Conservation (phyloP, 306 rosid species). For the Quercus wislizeni region DNA sequence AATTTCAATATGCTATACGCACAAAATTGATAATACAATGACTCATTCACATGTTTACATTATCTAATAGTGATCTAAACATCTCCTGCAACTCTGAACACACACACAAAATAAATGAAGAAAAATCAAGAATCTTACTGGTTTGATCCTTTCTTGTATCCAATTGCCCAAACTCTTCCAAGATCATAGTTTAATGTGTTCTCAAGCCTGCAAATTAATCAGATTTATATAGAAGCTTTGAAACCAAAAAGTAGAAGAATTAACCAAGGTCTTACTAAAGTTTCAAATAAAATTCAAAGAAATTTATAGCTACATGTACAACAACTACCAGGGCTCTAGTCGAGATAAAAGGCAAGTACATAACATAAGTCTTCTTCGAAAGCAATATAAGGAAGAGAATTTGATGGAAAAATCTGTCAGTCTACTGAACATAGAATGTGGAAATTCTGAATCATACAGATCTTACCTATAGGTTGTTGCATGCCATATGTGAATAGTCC, state of each 20-base stretch:
- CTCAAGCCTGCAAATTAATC: conserved; percentile 26
- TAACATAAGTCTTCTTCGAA: too few relatives aligned
- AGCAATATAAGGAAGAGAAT: too few relatives aligned
- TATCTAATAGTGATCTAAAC: background rate
- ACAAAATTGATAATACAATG: background rate
- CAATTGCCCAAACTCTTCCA: conserved; percentile 42
- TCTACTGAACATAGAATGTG: background rate
- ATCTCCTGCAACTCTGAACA: background rate
- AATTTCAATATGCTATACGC: too few relatives aligned
- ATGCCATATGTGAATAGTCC: conserved; percentile 27
- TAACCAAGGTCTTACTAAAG: background rate
- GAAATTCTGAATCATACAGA: background rate
- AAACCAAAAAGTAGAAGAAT: background rate
- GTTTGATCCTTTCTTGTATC: conserved; percentile 26
- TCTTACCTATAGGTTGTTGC: conserved; percentile 26
- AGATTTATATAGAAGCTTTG: background rate
- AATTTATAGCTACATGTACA: too few relatives aligned
- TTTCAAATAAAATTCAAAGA: background rate
- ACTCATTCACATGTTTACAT: background rate
- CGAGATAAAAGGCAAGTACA: too few relatives aligned
- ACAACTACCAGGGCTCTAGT: background rate
- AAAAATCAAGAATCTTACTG: conserved; percentile 21
- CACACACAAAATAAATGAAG: background rate
- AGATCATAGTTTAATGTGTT: conserved; percentile 23
- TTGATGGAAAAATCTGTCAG: too few relatives aligned